These are phyloP conservation scores for Telopea speciosissima DNA, from an alignment of 177 flowering plant genomes.

Conservation along the genomic window DNA sequence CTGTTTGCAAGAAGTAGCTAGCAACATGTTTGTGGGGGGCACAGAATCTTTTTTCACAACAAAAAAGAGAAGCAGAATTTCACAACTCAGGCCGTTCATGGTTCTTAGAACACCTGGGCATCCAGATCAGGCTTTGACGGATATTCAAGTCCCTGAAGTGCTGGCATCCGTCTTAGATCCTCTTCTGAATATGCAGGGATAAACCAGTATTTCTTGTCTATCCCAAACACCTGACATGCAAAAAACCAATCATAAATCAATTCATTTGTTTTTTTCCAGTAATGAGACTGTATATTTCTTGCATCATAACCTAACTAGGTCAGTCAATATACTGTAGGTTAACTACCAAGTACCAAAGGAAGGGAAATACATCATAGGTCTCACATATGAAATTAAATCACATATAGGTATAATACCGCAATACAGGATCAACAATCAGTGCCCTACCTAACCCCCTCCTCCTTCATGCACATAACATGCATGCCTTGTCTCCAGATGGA, in stretches of 20 bases:
- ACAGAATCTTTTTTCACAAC: background rate
- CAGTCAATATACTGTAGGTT: background rate
- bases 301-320: background rate
- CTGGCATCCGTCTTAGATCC: constrained; percentile 79
- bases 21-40: background rate
- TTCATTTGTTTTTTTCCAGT: background rate
- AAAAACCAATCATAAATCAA: background rate
- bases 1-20: background rate
- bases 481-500: background rate
- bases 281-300: background rate
- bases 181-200: constrained; percentile 83
- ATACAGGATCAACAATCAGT: background rate
- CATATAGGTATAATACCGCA: background rate
- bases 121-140: constrained; percentile 84
- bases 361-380: background rate
- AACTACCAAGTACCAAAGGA: background rate
- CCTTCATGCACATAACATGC: too few relatives aligned
- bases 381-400: background rate
- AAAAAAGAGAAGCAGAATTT: background rate
- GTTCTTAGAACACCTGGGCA: constrained; percentile 40
- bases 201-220: constrained; percentile 72
- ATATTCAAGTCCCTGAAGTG: constrained; percentile 89
- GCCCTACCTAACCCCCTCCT: background rate
- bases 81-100: background rate
- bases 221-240: constrained; percentile 73